phyloP scores from a whole-genome alignment of 805 yeast species.

The Saturnispora sekii region DNA sequence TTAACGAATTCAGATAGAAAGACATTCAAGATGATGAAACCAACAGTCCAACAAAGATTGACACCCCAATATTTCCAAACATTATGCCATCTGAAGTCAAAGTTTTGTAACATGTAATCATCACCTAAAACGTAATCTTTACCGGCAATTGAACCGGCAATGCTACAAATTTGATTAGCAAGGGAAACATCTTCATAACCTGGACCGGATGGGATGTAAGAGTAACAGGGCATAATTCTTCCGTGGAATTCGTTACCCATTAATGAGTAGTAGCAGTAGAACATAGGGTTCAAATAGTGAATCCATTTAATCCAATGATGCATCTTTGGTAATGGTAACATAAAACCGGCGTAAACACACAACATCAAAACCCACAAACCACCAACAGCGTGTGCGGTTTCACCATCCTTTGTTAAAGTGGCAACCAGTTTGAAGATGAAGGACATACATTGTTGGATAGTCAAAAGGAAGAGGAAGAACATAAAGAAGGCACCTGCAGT shows the following conservation, averaged over 20 bases:
- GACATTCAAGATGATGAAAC: constrained; percentile 29
- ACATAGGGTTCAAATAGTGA: constrained; percentile 38
- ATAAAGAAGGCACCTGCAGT: constrained; percentile 49
- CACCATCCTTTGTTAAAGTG: constrained; percentile 41
- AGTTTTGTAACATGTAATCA: constrained; percentile 26
- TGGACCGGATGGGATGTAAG: constrained; percentile 44
- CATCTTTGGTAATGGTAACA: constrained; percentile 31
- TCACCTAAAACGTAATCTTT: constrained; percentile 26
- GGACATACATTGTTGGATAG: constrained; percentile 42
- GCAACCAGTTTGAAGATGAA: constrained; percentile 46
- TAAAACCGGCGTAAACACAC: constrained; percentile 49
- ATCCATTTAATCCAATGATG: constrained; percentile 56
- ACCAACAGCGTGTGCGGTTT: constrained; percentile 47
- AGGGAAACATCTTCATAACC: constrained; percentile 37
- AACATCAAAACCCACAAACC: constrained; percentile 46
- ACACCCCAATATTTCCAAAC: constrained; percentile 42
- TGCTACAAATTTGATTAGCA: constrained; percentile 37
- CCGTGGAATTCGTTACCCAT: constrained; percentile 49
- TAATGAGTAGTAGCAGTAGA: constrained; percentile 41
- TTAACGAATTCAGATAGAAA: constrained; percentile 27
- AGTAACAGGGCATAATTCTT: constrained; percentile 41
- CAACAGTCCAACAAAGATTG: constrained; percentile 37
- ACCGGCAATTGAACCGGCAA: constrained; percentile 36
- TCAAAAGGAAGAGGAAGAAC: constrained; percentile 32
- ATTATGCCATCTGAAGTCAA: constrained; percentile 29